Base-by-base conservation (phyloP, 805 yeast genomes). In the Ogataea nitratoaversa region DNA sequence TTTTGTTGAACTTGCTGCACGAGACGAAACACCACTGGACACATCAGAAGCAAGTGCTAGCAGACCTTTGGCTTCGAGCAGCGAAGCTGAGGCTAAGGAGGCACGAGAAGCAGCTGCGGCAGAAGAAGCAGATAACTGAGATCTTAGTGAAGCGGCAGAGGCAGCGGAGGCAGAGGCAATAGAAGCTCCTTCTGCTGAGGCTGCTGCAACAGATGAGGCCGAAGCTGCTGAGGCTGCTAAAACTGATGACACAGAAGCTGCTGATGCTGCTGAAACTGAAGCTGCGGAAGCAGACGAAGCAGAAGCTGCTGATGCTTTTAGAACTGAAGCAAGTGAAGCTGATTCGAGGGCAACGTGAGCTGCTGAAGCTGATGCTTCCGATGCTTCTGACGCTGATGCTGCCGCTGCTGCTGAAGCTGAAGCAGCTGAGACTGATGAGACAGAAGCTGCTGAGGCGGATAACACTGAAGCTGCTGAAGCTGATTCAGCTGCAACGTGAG, bases 31-130 rank as follows among this genome's bases (percentile, higher is more conserved):
- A 42, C 40, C 50, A 44, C 56, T 43, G 48, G 42, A 45, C 5
- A 37, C 29, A 17, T 41, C 54, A 32, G 50, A 47, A n/a, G 47
- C 47, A 38, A 69, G 59, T 20, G 74, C 72, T 22, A 65, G 46
- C 35, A 67, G 52, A 40, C 70, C 72, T 42, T 57, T 54, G 36
- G 70, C 67, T 46, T 57, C 59, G 9, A 48, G 39, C 12, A 48
- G 43, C 14, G 50, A 47, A 43, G 37, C 43, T 12, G 44, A 37
- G 27, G 45, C 43, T 17, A 47, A n/a, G n/a, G n/a, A n/a, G n/a
- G n/a, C n/a, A n/a, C n/a, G n/a, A n/a, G n/a, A n/a, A n/a, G n/a
- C n/a, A n/a, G n/a, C n/a, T n/a, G n/a, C n/a, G n/a, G n/a, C n/a
- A n/a, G 44, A 43, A 38, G 54, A 31, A 39, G 54, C 49, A 8